Base-by-base conservation (phyloP, 2,329 filamentous ascomycete genomes). In the Sclerotinia glacialis region DNA sequence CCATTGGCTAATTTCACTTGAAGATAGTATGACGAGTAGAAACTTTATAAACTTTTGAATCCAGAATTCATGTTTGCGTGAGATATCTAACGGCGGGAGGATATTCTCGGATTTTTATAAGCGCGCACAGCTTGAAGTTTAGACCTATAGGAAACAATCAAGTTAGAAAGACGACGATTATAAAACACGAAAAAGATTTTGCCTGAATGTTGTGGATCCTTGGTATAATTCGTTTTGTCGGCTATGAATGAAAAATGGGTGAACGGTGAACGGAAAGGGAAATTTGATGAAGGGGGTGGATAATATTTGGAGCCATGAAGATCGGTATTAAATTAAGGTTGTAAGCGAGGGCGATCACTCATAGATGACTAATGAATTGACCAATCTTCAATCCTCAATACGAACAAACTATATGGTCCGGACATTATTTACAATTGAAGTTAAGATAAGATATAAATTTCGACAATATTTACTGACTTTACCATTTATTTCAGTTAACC, bases 241-340 rank as follows among this genome's bases (percentile, higher is more conserved):
- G 26, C 26, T 23, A 16, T 18, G 3, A 37, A 34, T 37, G 8
- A 44, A 42, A 5, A n/a, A 23, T 28, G 18, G 31, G n/a, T n/a
- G 18, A 34, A 37, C 34, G 26, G 26, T 14, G 55, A 59, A 59
- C 14, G 23, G 7, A 26, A n/a, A 59, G 18, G 26, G 23, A 59
- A 46, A 59, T 59, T 46, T 59, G 40, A 58, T 58, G 55, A 58
- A 58, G 40, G 54, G 37, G 55, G 55, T 58, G 23, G 55, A 59
- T 54, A n/a, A 53, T 16, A 34, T 34, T 53, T 53, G 28, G 31
- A 37, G 52, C 52, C n/a, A 46, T 59, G 18, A 59, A 58, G 55
- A 58, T 58, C 40, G 8, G 8, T 23, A 31, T 46, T n/a, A 7
- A 46, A 54, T 58, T 21, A 46, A 31, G 55, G 16, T 58, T 31